A percentile compares a stretch with the other conserved stretches of the same genome.
Conservation (phyloP, 2,329 filamentous ascomycete species). For the Venturia nashicola region DNA sequence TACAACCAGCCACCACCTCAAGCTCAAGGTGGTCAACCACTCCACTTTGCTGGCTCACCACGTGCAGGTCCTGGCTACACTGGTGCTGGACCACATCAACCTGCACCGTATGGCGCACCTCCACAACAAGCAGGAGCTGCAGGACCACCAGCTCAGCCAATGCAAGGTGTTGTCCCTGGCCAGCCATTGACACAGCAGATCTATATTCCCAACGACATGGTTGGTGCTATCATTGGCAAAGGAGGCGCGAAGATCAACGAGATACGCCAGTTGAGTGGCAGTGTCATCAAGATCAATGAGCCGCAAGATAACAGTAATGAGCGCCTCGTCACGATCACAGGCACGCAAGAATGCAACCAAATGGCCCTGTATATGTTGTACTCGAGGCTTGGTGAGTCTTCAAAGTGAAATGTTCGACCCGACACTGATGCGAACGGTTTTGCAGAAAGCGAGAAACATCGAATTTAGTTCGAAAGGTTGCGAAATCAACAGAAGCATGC, state of each 20-base stretch:
- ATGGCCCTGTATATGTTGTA: conserved; percentile 99
- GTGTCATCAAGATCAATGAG: conserved; percentile 99
- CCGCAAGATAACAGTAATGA: conserved; percentile 99
- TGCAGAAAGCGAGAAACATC: conserved; percentile 65
- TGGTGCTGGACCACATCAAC: conserved; percentile 67
- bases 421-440: background rate
- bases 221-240: conserved; percentile 97
- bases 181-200: conserved; percentile 94
- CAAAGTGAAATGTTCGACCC: background rate
- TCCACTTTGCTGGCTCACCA: conserved; percentile 67
- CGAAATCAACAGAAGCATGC: background rate
- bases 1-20: conserved; percentile 38
- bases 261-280: conserved; percentile 90
- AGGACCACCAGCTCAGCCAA: conserved; percentile 50
- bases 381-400: conserved; percentile 69
- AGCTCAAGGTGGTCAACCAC: conserved; percentile 39
- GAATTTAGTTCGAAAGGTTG: conserved; percentile 35
- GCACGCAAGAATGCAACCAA: conserved; percentile 95
- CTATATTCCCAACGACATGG: conserved; percentile 99
- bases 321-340: conserved; percentile 90
- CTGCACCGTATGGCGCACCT: conserved; percentile 51
- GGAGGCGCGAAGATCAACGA: conserved; percentile 99
- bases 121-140: conserved; percentile 34
- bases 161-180: conserved; percentile 62
- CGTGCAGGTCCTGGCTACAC: conserved; percentile 57